Conservation (phyloP, 192 early-diverging fungal species). For the Globomyces pollinis-pini region DNA sequence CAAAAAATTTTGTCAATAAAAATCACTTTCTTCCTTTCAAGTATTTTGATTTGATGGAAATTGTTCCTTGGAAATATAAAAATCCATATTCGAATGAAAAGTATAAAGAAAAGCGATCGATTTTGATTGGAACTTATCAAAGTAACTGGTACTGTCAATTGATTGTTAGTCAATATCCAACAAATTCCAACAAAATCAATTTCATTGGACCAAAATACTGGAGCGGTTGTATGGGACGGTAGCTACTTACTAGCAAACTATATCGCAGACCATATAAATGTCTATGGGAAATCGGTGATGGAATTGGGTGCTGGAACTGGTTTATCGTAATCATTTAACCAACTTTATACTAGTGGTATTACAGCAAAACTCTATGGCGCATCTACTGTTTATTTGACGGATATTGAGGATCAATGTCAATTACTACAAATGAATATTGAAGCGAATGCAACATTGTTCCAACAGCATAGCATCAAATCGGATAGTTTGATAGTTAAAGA, state of each 20-base stretch:
- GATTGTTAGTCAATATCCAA: background rate
- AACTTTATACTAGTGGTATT: background rate
- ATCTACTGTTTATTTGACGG: background rate
- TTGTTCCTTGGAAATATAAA: constrained; percentile 15
- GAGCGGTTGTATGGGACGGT: constrained; percentile 15
- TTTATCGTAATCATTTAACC: too few species aligned
- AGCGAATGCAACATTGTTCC: too few species aligned
- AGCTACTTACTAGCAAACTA: constrained; percentile 10
- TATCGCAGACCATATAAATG: background rate
- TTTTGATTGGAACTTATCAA: background rate
- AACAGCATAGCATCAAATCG: too few species aligned
- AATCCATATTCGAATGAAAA: constrained; percentile 17
- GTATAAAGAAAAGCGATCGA: background rate
- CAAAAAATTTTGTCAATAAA: too few species aligned
- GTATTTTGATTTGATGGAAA: too few species aligned
- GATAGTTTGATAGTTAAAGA: background rate
- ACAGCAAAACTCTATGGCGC: background rate
- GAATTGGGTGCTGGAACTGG: constrained; percentile 12
- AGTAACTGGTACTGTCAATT: background rate
- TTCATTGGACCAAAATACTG: constrained; percentile 9
- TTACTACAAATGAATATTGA: background rate
- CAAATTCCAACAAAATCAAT: constrained; percentile 5
- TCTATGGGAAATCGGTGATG: background rate
- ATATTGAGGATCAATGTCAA: background rate
- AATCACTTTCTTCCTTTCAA: too few species aligned